These are phyloP conservation scores for Apiotrichum laibachii DNA, from an alignment of 1,284 basidiomycete species.

Conservation along the genomic window DNA sequence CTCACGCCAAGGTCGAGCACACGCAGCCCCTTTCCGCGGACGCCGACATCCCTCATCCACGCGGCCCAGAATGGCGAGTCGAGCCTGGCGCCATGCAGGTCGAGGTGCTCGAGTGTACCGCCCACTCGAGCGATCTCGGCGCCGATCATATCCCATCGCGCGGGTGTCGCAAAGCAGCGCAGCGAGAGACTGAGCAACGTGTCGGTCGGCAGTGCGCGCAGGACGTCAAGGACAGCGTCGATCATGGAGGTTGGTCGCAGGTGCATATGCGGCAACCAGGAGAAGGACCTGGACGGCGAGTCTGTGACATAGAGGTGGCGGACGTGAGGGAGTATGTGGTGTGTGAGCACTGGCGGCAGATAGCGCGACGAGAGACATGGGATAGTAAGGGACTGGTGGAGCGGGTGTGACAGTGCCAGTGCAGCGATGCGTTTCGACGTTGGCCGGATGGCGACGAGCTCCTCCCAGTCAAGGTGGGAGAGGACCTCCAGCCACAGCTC, in stretches of 20 bases:
- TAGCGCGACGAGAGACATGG: neutral
- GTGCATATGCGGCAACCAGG: constrained; percentile 3
- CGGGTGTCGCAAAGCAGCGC: constrained; percentile 27
- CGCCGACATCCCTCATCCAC: constrained; percentile 11
- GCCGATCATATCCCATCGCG: constrained; percentile 23
- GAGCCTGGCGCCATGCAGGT: constrained; percentile 29
- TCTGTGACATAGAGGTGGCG: constrained; percentile 31
- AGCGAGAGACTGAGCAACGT: constrained; percentile 27
- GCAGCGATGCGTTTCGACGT: constrained; percentile 15
- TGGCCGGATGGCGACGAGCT: constrained; percentile 25
- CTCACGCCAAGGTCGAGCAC: constrained; percentile 36
- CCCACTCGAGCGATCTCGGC: constrained; percentile 22
- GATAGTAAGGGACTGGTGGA: constrained; percentile 29
- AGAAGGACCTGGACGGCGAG: constrained; percentile 5
- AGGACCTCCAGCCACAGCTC: constrained; percentile 35
- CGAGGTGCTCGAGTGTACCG: constrained; percentile 27
- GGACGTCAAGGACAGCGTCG: constrained; percentile 13
- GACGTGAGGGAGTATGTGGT: constrained; percentile 24
- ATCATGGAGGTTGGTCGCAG: neutral
- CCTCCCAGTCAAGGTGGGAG: constrained; percentile 24
- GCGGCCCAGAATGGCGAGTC: constrained; percentile 4
- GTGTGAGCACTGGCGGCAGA: constrained; percentile 20
- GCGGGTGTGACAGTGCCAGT: constrained; percentile 23
- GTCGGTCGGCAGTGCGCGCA: constrained; percentile 23
- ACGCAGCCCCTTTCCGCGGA: constrained; percentile 16